Base-by-base conservation (phyloP, 108 stramenopile genomes). In the Nitzschia sp. region DNA sequence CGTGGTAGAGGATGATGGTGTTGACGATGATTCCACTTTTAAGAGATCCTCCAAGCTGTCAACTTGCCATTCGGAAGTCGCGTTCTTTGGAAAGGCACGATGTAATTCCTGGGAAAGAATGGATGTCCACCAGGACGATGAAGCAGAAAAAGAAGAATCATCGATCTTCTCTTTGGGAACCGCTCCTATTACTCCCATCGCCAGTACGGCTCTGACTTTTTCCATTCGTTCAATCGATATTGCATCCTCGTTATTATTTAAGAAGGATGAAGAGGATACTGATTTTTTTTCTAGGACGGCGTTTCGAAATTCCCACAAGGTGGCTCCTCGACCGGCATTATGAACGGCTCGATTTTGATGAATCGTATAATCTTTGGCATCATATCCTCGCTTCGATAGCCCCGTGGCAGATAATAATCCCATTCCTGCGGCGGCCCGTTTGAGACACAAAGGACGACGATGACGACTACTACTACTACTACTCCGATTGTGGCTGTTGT, bases 311-410 rank as follows among this genome's bases (percentile, higher is more conserved):
- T 58, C 21, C 45, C 53, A 29, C 45, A 69, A 31, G 27, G 35
- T 33, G 16, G 11, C 30, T 3, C 68, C 68, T 31, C 44, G 36
- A 0, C 66, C 66, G 13, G 44, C 57, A 47, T 58, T 46, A 30
- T 66, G 46, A 52, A 13, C 41, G 8, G 27, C 28, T 21, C 17
- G 21, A 5, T 34, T 22, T 46, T 32, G 45, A 9, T 44, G 22
- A 53, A n/a, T 23, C 2, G 47, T 9, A 58, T 69, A 69, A 26
- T 69, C 68, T n/a, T 57, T 46, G 55, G 29, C 28, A 47, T 54
- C 28, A 22, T 57, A 19, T 1, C 68, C 68, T 3, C 44, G 26
- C 25, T 47, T 25, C 16, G 68, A 57, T 3, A 69, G 29, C 1
- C 68, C 68, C 5, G 23, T 19, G 25, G 56, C 68, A 0, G 68